phyloP scores from a whole-genome alignment of 1,284 basidiomycete genomes.

The Heterobasidion occidentale region DNA sequence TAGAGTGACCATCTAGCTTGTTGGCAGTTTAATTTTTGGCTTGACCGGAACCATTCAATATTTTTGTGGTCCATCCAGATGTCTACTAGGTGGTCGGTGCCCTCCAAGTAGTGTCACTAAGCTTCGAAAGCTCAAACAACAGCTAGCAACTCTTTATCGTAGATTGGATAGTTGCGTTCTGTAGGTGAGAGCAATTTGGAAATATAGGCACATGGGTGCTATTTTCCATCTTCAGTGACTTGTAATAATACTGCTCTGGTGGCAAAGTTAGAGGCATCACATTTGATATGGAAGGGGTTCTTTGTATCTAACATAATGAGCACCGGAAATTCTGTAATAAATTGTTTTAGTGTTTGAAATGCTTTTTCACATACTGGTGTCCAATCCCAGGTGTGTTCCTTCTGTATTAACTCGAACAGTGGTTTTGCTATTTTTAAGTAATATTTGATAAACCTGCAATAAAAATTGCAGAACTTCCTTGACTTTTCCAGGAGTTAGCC shows the following conservation, averaged over 20 bases:
- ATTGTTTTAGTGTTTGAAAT: background rate
- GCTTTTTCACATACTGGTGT: background rate
- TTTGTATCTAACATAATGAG: background rate
- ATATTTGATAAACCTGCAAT: background rate
- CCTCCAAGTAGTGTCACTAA: conserved; percentile 19
- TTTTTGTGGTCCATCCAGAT: conserved; percentile 20
- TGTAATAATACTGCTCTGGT: background rate
- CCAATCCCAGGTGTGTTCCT: background rate
- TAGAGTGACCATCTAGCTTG: conserved; percentile 10
- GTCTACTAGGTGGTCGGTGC: conserved; percentile 4
- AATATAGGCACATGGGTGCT: background rate
- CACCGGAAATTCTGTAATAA: background rate
- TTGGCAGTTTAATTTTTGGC: conserved; percentile 11
- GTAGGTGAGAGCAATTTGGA: background rate
- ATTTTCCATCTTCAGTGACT: background rate
- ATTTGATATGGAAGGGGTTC: background rate
- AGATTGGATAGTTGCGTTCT: conserved; percentile 21
- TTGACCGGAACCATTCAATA: conserved; percentile 16
- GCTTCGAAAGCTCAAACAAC: background rate
- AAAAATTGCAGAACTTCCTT: background rate
- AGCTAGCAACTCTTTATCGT: conserved; percentile 27
- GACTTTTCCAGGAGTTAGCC: background rate
- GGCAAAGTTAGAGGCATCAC: background rate
- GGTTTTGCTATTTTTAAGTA: background rate
- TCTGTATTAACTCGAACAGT: background rate